phyloP scores from a whole-genome alignment of 179 eudicot species.

The Sideroxylon spinosum region DNA sequence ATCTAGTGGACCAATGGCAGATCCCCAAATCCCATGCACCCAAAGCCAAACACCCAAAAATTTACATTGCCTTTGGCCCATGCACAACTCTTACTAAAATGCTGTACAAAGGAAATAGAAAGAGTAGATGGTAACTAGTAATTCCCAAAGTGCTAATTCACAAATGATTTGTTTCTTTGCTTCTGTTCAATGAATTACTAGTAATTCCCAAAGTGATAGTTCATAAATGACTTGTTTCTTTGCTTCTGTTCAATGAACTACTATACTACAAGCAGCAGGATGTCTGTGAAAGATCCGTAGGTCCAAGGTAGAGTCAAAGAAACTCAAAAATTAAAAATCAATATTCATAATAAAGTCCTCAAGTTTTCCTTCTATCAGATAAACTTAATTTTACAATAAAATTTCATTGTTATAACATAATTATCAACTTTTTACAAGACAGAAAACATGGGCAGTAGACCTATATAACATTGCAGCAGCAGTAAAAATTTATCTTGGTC shows the following conservation, averaged over 20 bases:
- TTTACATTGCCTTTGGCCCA: constrained; percentile 41
- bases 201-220: background rate
- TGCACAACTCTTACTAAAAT: constrained; percentile 13
- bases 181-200: background rate
- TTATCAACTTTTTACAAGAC: background rate
- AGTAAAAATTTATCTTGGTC: background rate
- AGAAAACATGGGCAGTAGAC: background rate
- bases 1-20: background rate
- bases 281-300: background rate
- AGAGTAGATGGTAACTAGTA: background rate
- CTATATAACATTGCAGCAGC: background rate
- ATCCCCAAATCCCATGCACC: background rate
- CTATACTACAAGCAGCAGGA: background rate
- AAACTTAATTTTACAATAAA: background rate
- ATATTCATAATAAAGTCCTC: background rate
- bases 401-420: background rate
- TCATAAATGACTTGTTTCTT: background rate
- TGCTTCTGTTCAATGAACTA: background rate
- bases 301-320: background rate
- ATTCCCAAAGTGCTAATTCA: background rate
- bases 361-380: no score
- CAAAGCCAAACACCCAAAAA: background rate
- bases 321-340: background rate
- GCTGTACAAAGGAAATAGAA: background rate
- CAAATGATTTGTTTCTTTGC: background rate